Conservation (phyloP, 2,329 filamentous ascomycete species). For the Alternaria viburni region DNA sequence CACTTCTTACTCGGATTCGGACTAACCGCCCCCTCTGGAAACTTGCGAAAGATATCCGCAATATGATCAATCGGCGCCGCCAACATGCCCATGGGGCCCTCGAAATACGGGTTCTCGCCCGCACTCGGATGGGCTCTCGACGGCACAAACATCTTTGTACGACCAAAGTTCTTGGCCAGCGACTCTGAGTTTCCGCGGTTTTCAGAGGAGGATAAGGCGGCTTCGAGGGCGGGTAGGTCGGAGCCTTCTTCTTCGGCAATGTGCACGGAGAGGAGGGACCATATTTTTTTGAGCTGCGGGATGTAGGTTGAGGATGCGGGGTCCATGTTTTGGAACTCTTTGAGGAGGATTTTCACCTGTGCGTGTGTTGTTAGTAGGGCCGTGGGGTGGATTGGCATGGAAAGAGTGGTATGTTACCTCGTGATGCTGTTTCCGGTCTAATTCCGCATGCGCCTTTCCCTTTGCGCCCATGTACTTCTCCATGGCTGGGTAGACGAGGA, state of each 20-base stretch:
- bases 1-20: conserved; percentile 35
- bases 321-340: conserved; percentile 39
- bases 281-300: conserved; percentile 33
- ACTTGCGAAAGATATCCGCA: conserved; percentile 62
- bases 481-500: conserved; percentile 50
- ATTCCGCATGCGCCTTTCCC: conserved; percentile 41
- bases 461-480: conserved; percentile 42
- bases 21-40: conserved; percentile 50
- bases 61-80: conserved; percentile 64
- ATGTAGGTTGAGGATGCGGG: conserved; percentile 28
- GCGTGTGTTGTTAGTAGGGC: not conserved
- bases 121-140: conserved; percentile 40
- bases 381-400: not conserved
- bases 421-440: conserved; percentile 45
- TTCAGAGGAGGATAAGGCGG: conserved; percentile 16
- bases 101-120: conserved; percentile 61
- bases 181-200: conserved; percentile 30
- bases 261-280: conserved; percentile 29
- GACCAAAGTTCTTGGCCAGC: conserved; percentile 37
- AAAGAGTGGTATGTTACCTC: conserved; percentile 20
- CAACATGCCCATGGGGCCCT: conserved; percentile 61
- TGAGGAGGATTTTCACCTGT: conserved; percentile 40
- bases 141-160: conserved; percentile 42
- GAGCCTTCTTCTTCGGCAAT: conserved; percentile 42
- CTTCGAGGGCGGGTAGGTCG: conserved; percentile 40